Percentiles rank a stretch among this genome's conserved stretches.
Evolutionary conservation across 352 stramenopile genomes (phyloP).

Genomic region (Blastocystis sp.): DNA sequence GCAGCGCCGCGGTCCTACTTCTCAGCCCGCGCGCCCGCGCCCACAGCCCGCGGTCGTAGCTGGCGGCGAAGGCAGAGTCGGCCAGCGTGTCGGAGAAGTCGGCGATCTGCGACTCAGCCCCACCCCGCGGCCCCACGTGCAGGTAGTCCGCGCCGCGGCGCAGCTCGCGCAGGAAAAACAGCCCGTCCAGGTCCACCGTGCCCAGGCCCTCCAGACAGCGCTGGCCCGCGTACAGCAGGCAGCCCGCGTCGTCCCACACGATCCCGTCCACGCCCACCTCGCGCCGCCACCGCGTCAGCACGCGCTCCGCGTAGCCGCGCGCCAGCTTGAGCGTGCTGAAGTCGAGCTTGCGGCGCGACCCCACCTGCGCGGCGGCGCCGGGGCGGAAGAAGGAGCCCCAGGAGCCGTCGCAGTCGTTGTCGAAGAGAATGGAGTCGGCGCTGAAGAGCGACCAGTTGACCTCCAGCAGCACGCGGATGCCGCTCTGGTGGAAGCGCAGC

Average conservation of each 20-base stretch:
- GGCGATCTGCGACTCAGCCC: neutral
- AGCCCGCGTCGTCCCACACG: constrained; percentile 33
- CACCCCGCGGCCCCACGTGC: neutral
- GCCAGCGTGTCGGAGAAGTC: neutral
- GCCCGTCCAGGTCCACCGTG: neutral
- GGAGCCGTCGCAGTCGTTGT: neutral
- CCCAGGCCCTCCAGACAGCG: constrained; percentile 5
- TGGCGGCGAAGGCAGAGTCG: neutral
- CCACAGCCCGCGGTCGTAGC: constrained; percentile 1
- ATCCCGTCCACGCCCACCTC: constrained; percentile 46
- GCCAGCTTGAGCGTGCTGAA: neutral
- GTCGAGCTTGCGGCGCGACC: neutral
- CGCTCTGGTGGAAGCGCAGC: neutral
- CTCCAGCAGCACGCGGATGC: constrained; percentile 32
- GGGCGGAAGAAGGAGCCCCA: constrained; percentile 13
- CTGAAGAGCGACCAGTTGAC: constrained; percentile 49
- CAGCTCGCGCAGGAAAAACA: neutral
- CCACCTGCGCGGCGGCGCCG: neutral
- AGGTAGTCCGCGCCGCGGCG: neutral
- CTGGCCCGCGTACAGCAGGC: constrained; percentile 7
- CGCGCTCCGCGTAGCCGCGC: neutral
- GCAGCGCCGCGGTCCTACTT: neutral
- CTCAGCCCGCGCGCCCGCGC: neutral
- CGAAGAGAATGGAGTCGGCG: constrained; percentile 14
- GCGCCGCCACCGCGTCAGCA: constrained; percentile 4